Evolutionary conservation across 352 stramenopile species (phyloP).

Genomic region (Globisporangium splendens): DNA sequence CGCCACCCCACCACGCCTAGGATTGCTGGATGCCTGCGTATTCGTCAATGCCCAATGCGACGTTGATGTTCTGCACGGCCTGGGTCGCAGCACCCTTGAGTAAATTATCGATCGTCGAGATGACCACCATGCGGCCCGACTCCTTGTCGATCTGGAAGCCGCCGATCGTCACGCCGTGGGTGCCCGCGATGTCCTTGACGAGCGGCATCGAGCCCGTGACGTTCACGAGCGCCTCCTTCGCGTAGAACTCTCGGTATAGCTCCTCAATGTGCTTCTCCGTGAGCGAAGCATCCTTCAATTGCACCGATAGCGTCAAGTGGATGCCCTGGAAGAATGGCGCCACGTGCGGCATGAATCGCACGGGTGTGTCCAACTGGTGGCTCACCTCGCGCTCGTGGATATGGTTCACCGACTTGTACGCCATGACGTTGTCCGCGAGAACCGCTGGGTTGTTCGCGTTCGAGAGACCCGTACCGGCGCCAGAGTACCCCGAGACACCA

Average conservation of each 20-base stretch:
- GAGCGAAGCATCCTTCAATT: slow-evolving; percentile 65
- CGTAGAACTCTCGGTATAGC: slow-evolving; percentile 81
- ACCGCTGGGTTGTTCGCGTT: slow-evolving; percentile 79
- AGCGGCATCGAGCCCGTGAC: slow-evolving; percentile 62
- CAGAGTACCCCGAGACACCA: slow-evolving; percentile 87
- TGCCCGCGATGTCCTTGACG: slow-evolving; percentile 74
- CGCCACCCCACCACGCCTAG: background rate
- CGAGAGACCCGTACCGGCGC: slow-evolving; percentile 77
- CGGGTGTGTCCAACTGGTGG: slow-evolving; percentile 69
- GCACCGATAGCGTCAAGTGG: slow-evolving; percentile 84
- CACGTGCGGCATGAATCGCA: slow-evolving; percentile 94
- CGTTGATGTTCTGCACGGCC: slow-evolving; percentile 94
- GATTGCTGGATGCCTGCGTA: slow-evolving; percentile 57
- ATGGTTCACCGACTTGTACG: slow-evolving; percentile 90
- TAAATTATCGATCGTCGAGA: slow-evolving; percentile 93
- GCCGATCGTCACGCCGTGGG: slow-evolving; percentile 77
- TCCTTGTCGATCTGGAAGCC: slow-evolving; percentile 87
- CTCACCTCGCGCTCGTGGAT: slow-evolving; percentile 88
- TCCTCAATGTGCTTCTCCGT: slow-evolving; percentile 70
- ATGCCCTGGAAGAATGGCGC: slow-evolving; percentile 93
- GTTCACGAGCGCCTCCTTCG: slow-evolving; percentile 80
- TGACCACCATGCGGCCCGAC: slow-evolving; percentile 82
- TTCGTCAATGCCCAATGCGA: slow-evolving; percentile 90
- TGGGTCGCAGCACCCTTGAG: slow-evolving; percentile 92
- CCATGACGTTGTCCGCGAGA: slow-evolving; percentile 85